Conservation (phyloP, 2,329 filamentous ascomycete genomes). For the Didymella exigua region DNA sequence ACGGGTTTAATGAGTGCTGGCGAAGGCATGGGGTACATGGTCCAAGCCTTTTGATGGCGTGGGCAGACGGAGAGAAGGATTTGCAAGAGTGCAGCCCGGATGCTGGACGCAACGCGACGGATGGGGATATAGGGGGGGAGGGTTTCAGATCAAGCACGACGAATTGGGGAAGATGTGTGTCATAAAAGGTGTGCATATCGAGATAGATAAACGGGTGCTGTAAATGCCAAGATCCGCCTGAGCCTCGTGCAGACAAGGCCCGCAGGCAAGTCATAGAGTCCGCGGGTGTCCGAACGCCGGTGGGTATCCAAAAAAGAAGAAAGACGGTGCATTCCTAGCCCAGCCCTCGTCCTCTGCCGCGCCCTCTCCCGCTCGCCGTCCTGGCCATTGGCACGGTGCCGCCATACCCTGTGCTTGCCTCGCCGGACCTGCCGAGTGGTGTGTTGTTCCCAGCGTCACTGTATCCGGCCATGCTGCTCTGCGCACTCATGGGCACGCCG, state of each 20-base stretch:
- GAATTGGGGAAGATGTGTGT: too few relatives aligned
- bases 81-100: too few relatives aligned
- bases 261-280: too few relatives aligned
- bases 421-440: constrained; percentile 43
- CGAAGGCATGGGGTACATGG: too few relatives aligned
- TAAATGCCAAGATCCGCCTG: neutral
- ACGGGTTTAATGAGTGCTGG: too few relatives aligned
- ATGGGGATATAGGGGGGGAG: too few relatives aligned
- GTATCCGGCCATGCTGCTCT: constrained; percentile 46
- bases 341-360: constrained; percentile 37
- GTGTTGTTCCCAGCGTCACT: constrained; percentile 46
- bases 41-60: too few relatives aligned
- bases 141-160: too few relatives aligned
- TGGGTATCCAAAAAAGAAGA: constrained; percentile 8
- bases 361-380: constrained; percentile 46
- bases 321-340: neutral
- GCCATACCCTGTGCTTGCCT: constrained; percentile 31
- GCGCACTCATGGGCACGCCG: constrained; percentile 49
- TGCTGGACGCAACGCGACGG: too few relatives aligned
- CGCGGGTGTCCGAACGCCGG: neutral
- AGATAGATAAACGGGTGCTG: neutral
- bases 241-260: too few relatives aligned
- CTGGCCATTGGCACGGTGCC: constrained; percentile 46
- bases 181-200: too few relatives aligned
- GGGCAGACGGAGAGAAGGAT: too few relatives aligned